Conservation (phyloP, 306 rosid species). For the Rosa persica region DNA sequence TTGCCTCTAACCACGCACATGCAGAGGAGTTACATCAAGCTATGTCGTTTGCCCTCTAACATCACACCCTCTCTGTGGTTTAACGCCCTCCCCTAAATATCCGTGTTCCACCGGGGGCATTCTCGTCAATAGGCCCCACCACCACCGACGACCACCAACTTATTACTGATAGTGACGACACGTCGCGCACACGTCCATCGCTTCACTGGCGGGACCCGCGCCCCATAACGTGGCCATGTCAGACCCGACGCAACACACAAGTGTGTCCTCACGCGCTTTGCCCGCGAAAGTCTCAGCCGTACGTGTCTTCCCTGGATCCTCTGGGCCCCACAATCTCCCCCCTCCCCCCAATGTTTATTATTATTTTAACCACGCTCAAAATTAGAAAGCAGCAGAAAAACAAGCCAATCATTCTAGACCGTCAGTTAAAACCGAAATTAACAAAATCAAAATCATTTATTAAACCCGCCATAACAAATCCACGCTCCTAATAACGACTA, state of each 20-base stretch:
- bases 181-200: slow-evolving; percentile 40
- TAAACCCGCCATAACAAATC: too few species aligned
- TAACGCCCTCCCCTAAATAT: not conserved
- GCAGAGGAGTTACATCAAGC: not conserved
- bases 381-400: not conserved
- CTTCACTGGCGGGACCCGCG: slow-evolving; percentile 51
- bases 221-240: slow-evolving; percentile 64
- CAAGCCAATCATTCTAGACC: not conserved
- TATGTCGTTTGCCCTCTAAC: not conserved
- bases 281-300: slow-evolving; percentile 18
- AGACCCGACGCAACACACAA: slow-evolving; percentile 41
- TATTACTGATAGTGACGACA: slow-evolving; percentile 21
- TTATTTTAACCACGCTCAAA: not conserved
- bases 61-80: not conserved
- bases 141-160: slow-evolving; percentile 52
- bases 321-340: slow-evolving; percentile 19
- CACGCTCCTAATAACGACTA: not conserved
- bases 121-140: slow-evolving; percentile 23
- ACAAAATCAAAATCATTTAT: not conserved
- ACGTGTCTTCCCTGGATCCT: slow-evolving; percentile 32
- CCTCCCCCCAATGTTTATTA: not conserved
- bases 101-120: not conserved
- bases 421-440: not conserved
- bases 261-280: slow-evolving; percentile 63
- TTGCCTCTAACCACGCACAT: not conserved